phyloP scores from a whole-genome alignment of 164 flowering plant species.

The Umbilicus rupestris region DNA sequence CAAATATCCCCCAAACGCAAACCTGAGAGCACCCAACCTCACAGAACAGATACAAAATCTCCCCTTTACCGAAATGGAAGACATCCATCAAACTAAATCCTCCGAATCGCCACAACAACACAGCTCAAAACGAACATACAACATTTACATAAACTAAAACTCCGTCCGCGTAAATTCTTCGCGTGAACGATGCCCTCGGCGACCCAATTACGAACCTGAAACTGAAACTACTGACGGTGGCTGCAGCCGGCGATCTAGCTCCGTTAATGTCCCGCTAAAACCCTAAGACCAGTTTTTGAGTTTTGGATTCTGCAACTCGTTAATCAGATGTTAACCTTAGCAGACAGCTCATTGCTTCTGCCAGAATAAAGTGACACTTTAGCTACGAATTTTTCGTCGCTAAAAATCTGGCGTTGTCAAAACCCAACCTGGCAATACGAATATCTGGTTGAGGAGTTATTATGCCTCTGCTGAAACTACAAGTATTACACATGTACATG shows the following conservation, averaged over 20 bases:
- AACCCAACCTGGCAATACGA: not conserved
- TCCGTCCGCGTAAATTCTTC: not conserved
- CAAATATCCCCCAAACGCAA: constrained; percentile 4
- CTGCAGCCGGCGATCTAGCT: not conserved
- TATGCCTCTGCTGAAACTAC: not conserved
- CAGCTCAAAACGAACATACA: constrained; percentile 1
- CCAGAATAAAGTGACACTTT: not conserved
- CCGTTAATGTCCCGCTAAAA: not conserved
- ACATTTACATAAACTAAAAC: not conserved
- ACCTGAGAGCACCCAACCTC: not conserved
- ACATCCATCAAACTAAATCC: constrained; percentile 17
- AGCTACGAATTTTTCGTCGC: not conserved
- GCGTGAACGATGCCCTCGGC: not conserved
- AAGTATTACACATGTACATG: not conserved
- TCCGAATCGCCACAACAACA: not conserved
- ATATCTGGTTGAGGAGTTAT: too few relatives aligned
- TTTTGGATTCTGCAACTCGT: not conserved
- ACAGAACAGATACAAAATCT: constrained; percentile 2
- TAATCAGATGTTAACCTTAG: not conserved
- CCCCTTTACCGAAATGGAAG: not conserved
- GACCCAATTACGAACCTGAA: not conserved
- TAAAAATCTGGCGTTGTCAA: not conserved
- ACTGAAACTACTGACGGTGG: not conserved
- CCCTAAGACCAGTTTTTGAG: not conserved
- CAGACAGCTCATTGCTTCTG: not conserved